Evolutionary conservation across 2,329 filamentous ascomycete species (phyloP).

Genomic region (Metarhizium album): DNA sequence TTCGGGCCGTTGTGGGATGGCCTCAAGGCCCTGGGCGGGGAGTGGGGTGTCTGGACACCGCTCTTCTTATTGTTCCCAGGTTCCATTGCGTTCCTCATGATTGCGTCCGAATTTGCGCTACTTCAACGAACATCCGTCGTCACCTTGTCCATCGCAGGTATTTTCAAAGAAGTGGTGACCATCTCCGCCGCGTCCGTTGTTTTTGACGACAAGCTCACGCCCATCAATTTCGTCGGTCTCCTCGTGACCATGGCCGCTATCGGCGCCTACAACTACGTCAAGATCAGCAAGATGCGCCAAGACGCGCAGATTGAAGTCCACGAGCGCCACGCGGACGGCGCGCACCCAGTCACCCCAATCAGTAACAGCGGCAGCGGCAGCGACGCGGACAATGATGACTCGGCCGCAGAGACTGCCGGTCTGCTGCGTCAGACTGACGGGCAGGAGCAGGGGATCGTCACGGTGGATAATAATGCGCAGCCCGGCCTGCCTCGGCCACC

Average conservation of each 20-base stretch:
- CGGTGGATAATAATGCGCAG: slow-evolving; percentile 30
- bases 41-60: slow-evolving; percentile 59
- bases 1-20: slow-evolving; percentile 57
- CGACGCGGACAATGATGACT: slow-evolving; percentile 31
- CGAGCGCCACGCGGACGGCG: slow-evolving; percentile 23
- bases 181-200: slow-evolving; percentile 80
- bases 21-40: slow-evolving; percentile 48
- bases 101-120: slow-evolving; percentile 87
- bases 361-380: slow-evolving; percentile 29
- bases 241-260: slow-evolving; percentile 85
- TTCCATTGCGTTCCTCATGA: slow-evolving; percentile 90
- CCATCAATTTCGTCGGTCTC: slow-evolving; percentile 78
- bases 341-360: slow-evolving; percentile 21
- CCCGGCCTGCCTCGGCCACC: slow-evolving; percentile 18
- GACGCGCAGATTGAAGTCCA: slow-evolving; percentile 53
- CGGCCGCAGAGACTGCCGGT: slow-evolving; percentile 33
- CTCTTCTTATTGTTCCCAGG: slow-evolving; percentile 82
- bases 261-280: slow-evolving; percentile 85
- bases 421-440: slow-evolving; percentile 32
- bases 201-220: slow-evolving; percentile 79
- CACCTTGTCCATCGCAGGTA: slow-evolving; percentile 89
- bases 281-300: slow-evolving; percentile 77
- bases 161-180: slow-evolving; percentile 98
- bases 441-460: slow-evolving; percentile 24
- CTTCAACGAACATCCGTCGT: slow-evolving; percentile 93